Conservation (phyloP, 1,284 basidiomycete genomes). For the Tilletia setariae region DNA sequence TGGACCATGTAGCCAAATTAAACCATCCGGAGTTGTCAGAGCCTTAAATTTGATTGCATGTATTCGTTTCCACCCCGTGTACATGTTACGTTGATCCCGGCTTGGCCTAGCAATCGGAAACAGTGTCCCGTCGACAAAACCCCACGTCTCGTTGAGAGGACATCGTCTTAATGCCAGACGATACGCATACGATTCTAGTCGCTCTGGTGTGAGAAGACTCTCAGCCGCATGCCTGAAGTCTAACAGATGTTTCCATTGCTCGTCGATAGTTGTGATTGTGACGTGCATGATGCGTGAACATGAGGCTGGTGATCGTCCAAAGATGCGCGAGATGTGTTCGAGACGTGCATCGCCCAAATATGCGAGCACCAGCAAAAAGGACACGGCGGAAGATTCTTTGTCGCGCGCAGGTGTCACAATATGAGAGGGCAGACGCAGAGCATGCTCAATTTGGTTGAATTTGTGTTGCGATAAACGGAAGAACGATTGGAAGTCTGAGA, state of each 20-base stretch:
- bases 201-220: background rate
- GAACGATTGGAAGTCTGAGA: background rate
- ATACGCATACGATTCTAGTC: background rate
- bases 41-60: background rate
- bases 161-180: background rate
- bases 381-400: background rate
- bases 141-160: background rate
- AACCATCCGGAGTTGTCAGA: background rate
- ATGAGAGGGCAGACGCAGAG: background rate
- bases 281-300: background rate
- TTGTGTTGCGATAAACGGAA: background rate
- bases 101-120: background rate
- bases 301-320: background rate
- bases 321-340: background rate
- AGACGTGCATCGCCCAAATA: background rate
- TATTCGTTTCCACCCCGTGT: background rate
- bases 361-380: background rate
- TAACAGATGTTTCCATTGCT: background rate
- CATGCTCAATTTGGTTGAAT: background rate
- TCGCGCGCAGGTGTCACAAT: background rate
- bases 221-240: background rate
- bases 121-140: background rate
- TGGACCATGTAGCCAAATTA: background rate
- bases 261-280: background rate
- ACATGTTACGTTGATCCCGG: background rate